Base-by-base conservation (phyloP, 1,284 basidiomycete genomes). In the Exobasidium rhododendri region DNA sequence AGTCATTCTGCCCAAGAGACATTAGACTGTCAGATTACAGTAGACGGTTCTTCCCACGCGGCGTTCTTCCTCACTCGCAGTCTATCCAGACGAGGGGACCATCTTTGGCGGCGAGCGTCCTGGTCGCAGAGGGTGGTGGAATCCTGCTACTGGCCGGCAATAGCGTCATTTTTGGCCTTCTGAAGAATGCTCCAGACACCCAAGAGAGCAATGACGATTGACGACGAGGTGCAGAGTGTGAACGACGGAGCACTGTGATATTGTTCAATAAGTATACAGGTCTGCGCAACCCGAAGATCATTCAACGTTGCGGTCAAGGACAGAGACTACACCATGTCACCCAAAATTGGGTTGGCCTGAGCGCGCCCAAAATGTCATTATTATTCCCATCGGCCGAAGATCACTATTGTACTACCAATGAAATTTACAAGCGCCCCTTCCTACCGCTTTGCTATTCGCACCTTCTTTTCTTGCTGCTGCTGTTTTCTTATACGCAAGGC, bases 71-170 rank as follows among this genome's bases (percentile, higher is more conserved):
- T 62, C 56, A 76, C 71, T 92, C 90, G 73, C 90, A 90, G 77
- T 92, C 91, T 55, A 92, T 85, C 90, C 90, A 92, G 1, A 92
- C 89, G 53, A 92, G 80, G 7, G 91, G 90, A 0, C 89, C 88
- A 20, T 85, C 83, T 4, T 81, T 71, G 49, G 58, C 49, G 11
- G 40, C n/a, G 26, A 78, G 46, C 22, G 53, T 57, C 2, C 56
- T 54, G 24, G 56, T 58, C 4, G 73, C 65, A 1, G 70, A 40
- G 3, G 73, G 72, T 10, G 75, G 75, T 1, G 75, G 75, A 10
- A 75, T 69, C 2, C 29, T 26, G 35, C 52, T 55, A 3, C n/a
- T 50, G 22, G 14, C n/a, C 5, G n/a, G 47, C 13, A 17, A 40
- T 40, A 10, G 35, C 7, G 7, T 40, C 35, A 40, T 40, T 17